phyloP scores from a whole-genome alignment of 139 green algal species.

The Ulvella scutata region DNA sequence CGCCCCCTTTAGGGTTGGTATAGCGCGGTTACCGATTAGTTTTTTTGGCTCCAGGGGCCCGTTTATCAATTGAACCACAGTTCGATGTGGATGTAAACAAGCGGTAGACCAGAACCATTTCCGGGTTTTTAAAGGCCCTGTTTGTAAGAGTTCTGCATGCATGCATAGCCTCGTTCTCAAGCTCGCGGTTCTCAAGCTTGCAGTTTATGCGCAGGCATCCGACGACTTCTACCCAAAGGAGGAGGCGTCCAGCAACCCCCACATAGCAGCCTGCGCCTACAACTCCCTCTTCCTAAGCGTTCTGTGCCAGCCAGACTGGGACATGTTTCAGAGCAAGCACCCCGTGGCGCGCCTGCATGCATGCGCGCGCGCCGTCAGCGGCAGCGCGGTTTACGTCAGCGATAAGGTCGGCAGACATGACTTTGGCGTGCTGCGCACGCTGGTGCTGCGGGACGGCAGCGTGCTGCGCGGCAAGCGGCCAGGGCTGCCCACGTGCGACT shows the following conservation, averaged over 20 bases:
- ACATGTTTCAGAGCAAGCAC: constrained; percentile 59
- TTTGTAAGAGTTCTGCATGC: too few relatives aligned
- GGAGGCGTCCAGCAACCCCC: constrained; percentile 53
- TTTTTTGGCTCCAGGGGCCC: too few relatives aligned
- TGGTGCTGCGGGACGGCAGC: constrained; percentile 62
- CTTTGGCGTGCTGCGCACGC: constrained; percentile 44
- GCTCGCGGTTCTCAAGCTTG: too few relatives aligned
- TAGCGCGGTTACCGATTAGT: too few relatives aligned
- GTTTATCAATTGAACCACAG: too few relatives aligned
- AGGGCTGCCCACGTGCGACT: constrained; percentile 75
- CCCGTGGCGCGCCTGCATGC: constrained; percentile 29
- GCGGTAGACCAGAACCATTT: too few relatives aligned
- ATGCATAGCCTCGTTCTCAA: too few relatives aligned
- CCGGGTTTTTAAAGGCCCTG: too few relatives aligned
- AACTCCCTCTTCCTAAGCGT: constrained; percentile 63
- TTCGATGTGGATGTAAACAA: too few relatives aligned
- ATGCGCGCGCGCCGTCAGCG: constrained; percentile 34
- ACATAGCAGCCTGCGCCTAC: constrained; percentile 81
- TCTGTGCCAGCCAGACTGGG: constrained; percentile 58
- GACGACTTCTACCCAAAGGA: constrained; percentile 79
- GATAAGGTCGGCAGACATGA: constrained; percentile 73
- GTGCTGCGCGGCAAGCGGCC: constrained; percentile 45
- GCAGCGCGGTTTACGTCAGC: constrained; percentile 64
- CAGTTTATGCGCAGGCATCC: constrained; percentile 56
- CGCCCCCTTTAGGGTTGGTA: too few relatives aligned